A percentile compares a stretch with the other conserved stretches of the same genome.
Conservation (phyloP, 1,284 basidiomycete species). For the Melanopsichium pennsylvanicum region DNA sequence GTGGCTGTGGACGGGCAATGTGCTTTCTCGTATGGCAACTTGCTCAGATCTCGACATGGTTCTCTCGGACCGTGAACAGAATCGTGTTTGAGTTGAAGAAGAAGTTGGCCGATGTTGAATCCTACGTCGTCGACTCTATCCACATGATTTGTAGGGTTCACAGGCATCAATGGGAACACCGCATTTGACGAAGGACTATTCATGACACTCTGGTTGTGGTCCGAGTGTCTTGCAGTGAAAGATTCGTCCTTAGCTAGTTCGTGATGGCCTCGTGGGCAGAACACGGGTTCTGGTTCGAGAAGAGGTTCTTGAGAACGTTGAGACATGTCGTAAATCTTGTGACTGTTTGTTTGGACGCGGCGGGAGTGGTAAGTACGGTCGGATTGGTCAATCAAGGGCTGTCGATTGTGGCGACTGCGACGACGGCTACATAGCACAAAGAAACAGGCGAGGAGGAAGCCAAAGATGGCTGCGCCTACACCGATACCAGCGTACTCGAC, state of each 20-base stretch:
- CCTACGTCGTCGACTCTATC: constrained; percentile 3
- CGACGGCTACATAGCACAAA: neutral
- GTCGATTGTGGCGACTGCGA: neutral
- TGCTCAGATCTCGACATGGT: too few relatives aligned
- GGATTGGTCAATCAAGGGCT: neutral
- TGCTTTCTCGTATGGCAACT: too few relatives aligned
- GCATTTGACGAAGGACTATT: constrained; percentile 5
- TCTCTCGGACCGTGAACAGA: neutral
- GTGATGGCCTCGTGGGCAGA: constrained; percentile 6
- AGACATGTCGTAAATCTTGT: constrained; percentile 7
- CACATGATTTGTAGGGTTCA: neutral
- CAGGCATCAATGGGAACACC: constrained; percentile 2
- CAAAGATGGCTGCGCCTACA: constrained; percentile 3
- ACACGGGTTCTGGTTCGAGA: constrained; percentile 4
- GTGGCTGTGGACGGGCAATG: neutral
- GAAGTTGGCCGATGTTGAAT: neutral
- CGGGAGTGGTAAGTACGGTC: constrained; percentile 8
- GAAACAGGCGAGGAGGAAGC: constrained; percentile 5
- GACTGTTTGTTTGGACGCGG: neutral
- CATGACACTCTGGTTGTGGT: neutral
- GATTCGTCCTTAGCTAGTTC: constrained; percentile 10
- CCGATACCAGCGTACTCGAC: constrained; percentile 16
- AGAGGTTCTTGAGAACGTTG: neutral
- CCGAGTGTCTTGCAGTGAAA: neutral
- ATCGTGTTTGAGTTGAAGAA: constrained; percentile 1